Percentiles rank a stretch among this genome's conserved stretches.
Evolutionary conservation across 352 stramenopile genomes (phyloP).

Genomic region (Thalassiosira exigua): DNA sequence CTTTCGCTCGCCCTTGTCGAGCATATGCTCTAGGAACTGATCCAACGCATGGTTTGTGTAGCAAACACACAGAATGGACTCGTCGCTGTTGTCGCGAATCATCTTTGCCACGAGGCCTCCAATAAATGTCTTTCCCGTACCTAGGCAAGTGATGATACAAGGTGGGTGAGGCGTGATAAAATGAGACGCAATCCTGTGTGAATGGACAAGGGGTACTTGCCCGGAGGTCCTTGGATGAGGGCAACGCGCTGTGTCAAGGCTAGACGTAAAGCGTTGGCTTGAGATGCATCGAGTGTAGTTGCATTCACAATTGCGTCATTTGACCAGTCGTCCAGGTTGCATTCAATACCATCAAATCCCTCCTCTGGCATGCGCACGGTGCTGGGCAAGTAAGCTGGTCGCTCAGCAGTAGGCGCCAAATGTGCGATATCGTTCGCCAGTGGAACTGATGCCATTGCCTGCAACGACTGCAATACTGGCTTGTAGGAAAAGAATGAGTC

Average conservation of each 20-base stretch:
- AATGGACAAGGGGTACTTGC: background rate
- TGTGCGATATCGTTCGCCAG: conserved; percentile 45
- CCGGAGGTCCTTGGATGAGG: conserved; percentile 87
- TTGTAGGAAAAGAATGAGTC: conserved; percentile 65
- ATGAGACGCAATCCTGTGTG: no score
- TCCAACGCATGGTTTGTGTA: conserved; percentile 92
- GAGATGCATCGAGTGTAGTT: conserved; percentile 83
- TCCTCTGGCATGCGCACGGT: conserved; percentile 28
- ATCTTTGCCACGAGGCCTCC: conserved; percentile 85
- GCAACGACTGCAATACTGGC: conserved; percentile 50
- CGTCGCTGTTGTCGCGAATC: conserved; percentile 74
- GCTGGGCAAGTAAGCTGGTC: conserved; percentile 38
- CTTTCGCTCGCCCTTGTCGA: conserved; percentile 68
- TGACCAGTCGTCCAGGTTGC: conserved; percentile 34
- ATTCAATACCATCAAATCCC: conserved; percentile 28
- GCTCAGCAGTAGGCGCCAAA: background rate
- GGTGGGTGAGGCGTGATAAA: background rate
- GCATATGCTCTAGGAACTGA: conserved; percentile 89
- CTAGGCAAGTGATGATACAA: conserved; percentile 21
- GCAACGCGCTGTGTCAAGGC: conserved; percentile 84
- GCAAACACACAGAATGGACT: conserved; percentile 87
- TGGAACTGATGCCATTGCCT: conserved; percentile 51
- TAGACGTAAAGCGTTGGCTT: conserved; percentile 60
- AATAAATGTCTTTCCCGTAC: conserved; percentile 89
- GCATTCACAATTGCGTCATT: conserved; percentile 62